Conservation (phyloP, 1,139 yeast species). For the Meyerozyma sp. region DNA sequence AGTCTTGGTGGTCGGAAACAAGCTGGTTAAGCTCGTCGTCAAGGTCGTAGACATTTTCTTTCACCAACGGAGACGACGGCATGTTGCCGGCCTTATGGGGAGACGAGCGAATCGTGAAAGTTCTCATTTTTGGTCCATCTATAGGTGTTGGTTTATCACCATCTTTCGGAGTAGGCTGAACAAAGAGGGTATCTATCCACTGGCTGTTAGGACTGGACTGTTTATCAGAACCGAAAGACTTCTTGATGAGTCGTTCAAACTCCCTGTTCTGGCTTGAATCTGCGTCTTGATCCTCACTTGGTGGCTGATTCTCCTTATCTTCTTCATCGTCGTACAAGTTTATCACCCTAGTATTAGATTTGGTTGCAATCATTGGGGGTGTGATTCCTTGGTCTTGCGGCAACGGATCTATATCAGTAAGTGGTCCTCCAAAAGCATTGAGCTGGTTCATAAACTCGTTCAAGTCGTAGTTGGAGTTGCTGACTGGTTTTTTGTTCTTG, state of each 20-base stretch:
- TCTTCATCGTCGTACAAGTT: slow-evolving; percentile 34
- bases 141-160: slow-evolving; percentile 16
- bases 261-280: slow-evolving; percentile 16
- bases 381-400: slow-evolving; percentile 34
- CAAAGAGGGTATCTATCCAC: slow-evolving; percentile 36
- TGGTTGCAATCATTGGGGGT: slow-evolving; percentile 48
- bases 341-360: slow-evolving; percentile 41
- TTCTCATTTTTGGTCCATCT: slow-evolving; percentile 25
- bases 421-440: slow-evolving; percentile 47
- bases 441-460: slow-evolving; percentile 46
- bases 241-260: slow-evolving; percentile 35
- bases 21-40: slow-evolving; percentile 18
- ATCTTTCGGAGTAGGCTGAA: slow-evolving; percentile 45
- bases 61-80: slow-evolving; percentile 39
- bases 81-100: slow-evolving; percentile 25
- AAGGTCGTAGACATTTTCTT: slow-evolving; percentile 7
- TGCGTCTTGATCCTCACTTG: slow-evolving; percentile 12
- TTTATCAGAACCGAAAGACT: slow-evolving; percentile 29
- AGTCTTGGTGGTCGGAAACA: slow-evolving; percentile 7
- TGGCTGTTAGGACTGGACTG: slow-evolving; percentile 25
- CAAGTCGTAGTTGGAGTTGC: slow-evolving; percentile 33
- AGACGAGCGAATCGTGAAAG: slow-evolving; percentile 22
- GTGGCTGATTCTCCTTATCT: slow-evolving; percentile 42
- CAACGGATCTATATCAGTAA: slow-evolving; percentile 50
- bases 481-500: slow-evolving; percentile 6